phyloP scores from a whole-genome alignment of 1,284 basidiomycete species.

The Phylloboletellus chloephorus region DNA sequence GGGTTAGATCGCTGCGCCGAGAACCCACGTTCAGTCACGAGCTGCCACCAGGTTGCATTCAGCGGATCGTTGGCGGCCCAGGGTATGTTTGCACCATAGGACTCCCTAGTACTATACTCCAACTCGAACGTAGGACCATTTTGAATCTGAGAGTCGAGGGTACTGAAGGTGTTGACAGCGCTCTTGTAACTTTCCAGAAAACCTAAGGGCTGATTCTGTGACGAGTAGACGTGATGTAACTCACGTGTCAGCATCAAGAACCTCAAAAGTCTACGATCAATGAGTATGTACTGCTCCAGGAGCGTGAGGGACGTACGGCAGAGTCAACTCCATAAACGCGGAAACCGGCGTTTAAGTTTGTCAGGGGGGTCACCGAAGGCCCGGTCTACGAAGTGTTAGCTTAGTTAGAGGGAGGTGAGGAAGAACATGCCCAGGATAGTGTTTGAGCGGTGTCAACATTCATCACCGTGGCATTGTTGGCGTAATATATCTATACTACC shows the following conservation, averaged over 20 bases:
- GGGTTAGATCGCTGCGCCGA: not conserved
- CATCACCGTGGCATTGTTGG: slow-evolving; percentile 64
- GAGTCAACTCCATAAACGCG: slow-evolving; percentile 77
- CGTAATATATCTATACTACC: slow-evolving; percentile 59
- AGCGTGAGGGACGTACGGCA: slow-evolving; percentile 37
- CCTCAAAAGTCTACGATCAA: slow-evolving; percentile 58
- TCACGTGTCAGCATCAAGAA: slow-evolving; percentile 69
- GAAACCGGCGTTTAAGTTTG: slow-evolving; percentile 75
- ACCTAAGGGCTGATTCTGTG: not conserved
- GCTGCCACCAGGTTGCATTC: slow-evolving; percentile 83
- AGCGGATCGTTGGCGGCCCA: slow-evolving; percentile 68
- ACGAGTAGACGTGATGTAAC: slow-evolving; percentile 18
- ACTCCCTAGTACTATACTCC: slow-evolving; percentile 68
- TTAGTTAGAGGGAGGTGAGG: slow-evolving; percentile 2
- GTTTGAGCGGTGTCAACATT: slow-evolving; percentile 53
- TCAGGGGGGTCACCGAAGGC: slow-evolving; percentile 69
- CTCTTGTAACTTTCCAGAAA: slow-evolving; percentile 47
- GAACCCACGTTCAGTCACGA: slow-evolving; percentile 63
- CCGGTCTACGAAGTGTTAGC: slow-evolving; percentile 39
- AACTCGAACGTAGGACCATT: slow-evolving; percentile 63
- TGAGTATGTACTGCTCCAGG: slow-evolving; percentile 1
- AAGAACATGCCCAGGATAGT: slow-evolving; percentile 45
- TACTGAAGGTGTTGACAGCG: slow-evolving; percentile 53
- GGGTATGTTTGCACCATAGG: slow-evolving; percentile 58
- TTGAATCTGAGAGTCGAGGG: slow-evolving; percentile 48